Evolutionary conservation across 208 protist species (phyloP), one percentile per base, ranked within the genome.

Genomic region (Trypanosoma theileri): DNA sequence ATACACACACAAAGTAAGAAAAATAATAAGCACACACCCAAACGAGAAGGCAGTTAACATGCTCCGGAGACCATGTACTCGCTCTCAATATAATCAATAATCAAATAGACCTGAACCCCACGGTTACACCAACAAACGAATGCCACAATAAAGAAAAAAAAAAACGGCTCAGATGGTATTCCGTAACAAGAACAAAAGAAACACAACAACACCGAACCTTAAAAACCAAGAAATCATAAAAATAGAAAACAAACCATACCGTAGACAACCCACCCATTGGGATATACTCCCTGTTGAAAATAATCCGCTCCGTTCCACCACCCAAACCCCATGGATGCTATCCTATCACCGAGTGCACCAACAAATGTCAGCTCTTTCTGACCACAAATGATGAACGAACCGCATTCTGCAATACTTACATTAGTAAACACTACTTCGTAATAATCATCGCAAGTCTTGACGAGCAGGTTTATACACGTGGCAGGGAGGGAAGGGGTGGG

Each of bases 221-320:
- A n/a, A n/a, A n/a, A n/a, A n/a, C n/a, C n/a, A n/a, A n/a, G n/a
- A n/a, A n/a, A n/a, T n/a, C n/a, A n/a, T n/a, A n/a, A n/a, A n/a
- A n/a, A n/a, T n/a, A n/a, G n/a, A n/a, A n/a, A n/a, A n/a, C n/a
- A n/a, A n/a, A n/a, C n/a, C n/a, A n/a, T n/a, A 28, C 65, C 62
- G 59, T 71, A 82, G 26, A 63, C 71, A 19, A 61, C 65, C 66
- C 73, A 67, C 21, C 50, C 46, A 40, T 19, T 42, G 17, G 12
- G 26, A 64, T 79, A 58, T 26, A 45, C 16, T 8, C 60, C 59
- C 11, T 65, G 28, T 4, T 61, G 48, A 57, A 79, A 73, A n/a
- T 68, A 65, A 24, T 74, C 67, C 4, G 67, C 59, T 24, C 19
- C 46, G 42, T 44, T 19, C 66, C 66, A 71, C 41, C 26, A 59